Evolutionary conservation across 352 stramenopile genomes (phyloP), one percentile per base, ranked within the genome.

Genomic region (Pythium guiyangense): DNA sequence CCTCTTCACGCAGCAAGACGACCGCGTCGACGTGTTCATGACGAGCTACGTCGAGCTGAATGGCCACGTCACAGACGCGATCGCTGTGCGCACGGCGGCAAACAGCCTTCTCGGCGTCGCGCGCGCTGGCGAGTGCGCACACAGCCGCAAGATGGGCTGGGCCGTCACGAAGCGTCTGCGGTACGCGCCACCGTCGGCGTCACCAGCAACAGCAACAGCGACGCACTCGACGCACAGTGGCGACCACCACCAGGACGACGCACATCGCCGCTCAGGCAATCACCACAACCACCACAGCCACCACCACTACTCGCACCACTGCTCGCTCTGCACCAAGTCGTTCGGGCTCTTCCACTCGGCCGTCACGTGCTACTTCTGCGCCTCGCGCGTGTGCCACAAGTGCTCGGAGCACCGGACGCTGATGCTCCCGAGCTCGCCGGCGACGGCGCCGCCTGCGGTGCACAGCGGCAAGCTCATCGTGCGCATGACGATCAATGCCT

Each of bases 1-100:
- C 26, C 56, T 87, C 18, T 64, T 84, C 20, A 52, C 14, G 14
- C 26, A 63, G 45, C 57, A 65, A 29, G 17, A 51, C 15, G 50
- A 70, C n/a, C 42, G 63, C 15, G 71, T 83, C 17, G 70, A 83
- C 48, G 70, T 84, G 5, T 84, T 71, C 58, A 71, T 84, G 53
- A 74, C 59, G 25, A 71, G 60, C 40, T 66, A 67, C 43, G 63
- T 81, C 18, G 69, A 70, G 27, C 62, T 73, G 10, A 75, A 77
- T 42, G 73, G 71, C 6, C 66, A 63, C 9, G 60, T 80, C 10
- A 47, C 74, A 1, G 71, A 84, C 49, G 66, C 66, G 42, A 50
- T 83, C 1, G 71, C 62, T 1, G 44, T 82, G 11, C 69, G 25
- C 40, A 54, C 44, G 61, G 6, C 35, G 6, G 54, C 54, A 0